These are phyloP conservation scores for Byssoonygena ceratinophila DNA, from an alignment of 2,329 filamentous ascomycete species.

Conservation along the genomic window DNA sequence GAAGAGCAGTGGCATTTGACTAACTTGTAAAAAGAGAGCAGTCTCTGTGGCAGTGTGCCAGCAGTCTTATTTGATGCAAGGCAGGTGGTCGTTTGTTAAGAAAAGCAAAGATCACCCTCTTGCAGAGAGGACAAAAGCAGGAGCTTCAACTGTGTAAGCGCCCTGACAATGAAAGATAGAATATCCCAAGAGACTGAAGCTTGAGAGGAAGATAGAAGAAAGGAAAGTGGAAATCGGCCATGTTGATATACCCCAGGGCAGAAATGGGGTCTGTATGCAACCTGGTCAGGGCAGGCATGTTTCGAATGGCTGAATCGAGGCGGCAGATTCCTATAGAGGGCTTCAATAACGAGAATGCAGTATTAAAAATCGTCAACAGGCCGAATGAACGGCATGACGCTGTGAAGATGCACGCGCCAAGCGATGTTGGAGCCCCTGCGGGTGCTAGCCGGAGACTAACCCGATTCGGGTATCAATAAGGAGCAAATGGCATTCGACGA, in stretches of 20 bases:
- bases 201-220: slow-evolving; percentile 1
- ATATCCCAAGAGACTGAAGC: background rate
- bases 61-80: slow-evolving; percentile 1
- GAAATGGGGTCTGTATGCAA: background rate
- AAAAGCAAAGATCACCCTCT: background rate
- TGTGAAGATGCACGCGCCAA: background rate
- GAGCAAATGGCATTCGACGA: slow-evolving; percentile 5
- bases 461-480: slow-evolving; percentile 17
- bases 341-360: slow-evolving; percentile 20
- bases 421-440: background rate
- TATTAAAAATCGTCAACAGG: background rate
- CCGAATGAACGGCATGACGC: background rate
- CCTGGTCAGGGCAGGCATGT: slow-evolving; percentile 14
- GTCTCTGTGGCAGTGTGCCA: background rate
- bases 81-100: background rate
- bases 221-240: background rate
- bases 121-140: slow-evolving; percentile 3
- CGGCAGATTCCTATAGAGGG: slow-evolving; percentile 13
- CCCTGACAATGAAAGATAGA: slow-evolving; percentile 2
- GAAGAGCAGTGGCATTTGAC: background rate
- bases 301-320: slow-evolving; percentile 13
- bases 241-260: background rate
- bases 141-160: background rate
- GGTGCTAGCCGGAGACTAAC: slow-evolving; percentile 11
- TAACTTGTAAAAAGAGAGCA: background rate